A percentile compares a stretch with the other conserved stretches of the same genome.
These are phyloP conservation scores for Antarctomyces pellizariae DNA, from an alignment of 495 filamentous ascomycete genomes.

Conservation along the genomic window DNA sequence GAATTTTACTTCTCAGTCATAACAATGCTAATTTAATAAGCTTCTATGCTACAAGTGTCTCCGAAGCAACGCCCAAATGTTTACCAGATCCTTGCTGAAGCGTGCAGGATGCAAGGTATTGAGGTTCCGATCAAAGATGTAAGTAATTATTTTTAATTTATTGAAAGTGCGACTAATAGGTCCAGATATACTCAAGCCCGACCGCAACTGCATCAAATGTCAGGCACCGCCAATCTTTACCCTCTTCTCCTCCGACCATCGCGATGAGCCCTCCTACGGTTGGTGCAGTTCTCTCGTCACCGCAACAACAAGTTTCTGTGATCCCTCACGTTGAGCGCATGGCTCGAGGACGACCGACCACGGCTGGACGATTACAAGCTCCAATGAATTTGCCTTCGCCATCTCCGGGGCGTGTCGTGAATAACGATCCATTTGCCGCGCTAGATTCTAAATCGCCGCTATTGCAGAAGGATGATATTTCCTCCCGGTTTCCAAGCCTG, in stretches of 20 bases:
- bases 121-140: slow-evolving; percentile 86
- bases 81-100: slow-evolving; percentile 72
- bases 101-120: slow-evolving; percentile 68
- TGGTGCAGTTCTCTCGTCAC: slow-evolving; percentile 45
- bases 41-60: slow-evolving; percentile 74
- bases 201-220: slow-evolving; percentile 24
- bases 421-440: slow-evolving; percentile 74
- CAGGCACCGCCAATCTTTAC: slow-evolving; percentile 36
- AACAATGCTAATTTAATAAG: slow-evolving; percentile 26
- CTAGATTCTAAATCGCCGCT: slow-evolving; percentile 42
- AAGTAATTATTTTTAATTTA: slow-evolving; percentile 14
- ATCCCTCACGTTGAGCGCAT: slow-evolving; percentile 89
- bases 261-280: slow-evolving; percentile 31
- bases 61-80: slow-evolving; percentile 72
- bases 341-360: slow-evolving; percentile 65
- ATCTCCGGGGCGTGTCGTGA: slow-evolving; percentile 45
- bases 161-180: slow-evolving; percentile 8
- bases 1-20: slow-evolving; percentile 9
- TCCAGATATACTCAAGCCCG: slow-evolving; percentile 60
- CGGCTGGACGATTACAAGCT: slow-evolving; percentile 16
- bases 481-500: slow-evolving; percentile 66
- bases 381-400: slow-evolving; percentile 35
- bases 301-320: slow-evolving; percentile 38
- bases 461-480: slow-evolving; percentile 47
- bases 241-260: slow-evolving; percentile 20